Conservation (phyloP, 179 eudicot species). For the Vitellaria paradoxa region DNA sequence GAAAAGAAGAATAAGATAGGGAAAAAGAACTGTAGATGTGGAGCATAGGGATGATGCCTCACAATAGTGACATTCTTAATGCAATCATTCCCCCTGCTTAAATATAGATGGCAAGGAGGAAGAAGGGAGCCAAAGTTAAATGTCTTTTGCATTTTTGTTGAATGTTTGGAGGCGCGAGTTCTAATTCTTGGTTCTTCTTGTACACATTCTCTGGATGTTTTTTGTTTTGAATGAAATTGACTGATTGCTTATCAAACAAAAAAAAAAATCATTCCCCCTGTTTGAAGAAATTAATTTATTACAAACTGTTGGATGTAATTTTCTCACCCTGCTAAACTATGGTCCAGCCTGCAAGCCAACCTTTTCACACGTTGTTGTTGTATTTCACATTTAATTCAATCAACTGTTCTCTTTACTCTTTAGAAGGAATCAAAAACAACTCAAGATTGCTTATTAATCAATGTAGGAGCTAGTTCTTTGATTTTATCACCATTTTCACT, state of each 20-base stretch:
- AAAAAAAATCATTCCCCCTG: neutral
- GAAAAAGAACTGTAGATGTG: neutral
- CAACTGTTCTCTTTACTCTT: neutral
- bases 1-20: neutral
- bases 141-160: too few species aligned
- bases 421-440: neutral
- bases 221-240: too few species aligned
- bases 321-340: neutral
- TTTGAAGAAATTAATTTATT: neutral
- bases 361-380: neutral
- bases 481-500: neutral
- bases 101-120: too few species aligned
- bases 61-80: neutral
- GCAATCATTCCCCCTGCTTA: neutral
- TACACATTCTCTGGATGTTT: too few species aligned
- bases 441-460: neutral
- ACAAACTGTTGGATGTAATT: neutral
- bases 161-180: too few species aligned
- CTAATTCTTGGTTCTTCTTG: too few species aligned
- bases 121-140: too few species aligned
- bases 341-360: constrained; percentile 6
- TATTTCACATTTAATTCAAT: neutral
- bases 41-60: too few species aligned
- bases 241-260: too few species aligned
- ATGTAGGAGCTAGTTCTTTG: neutral